Percentiles rank a stretch among this genome's conserved stretches.
phyloP scores from a whole-genome alignment of 1,139 yeast species.

The Candida gigantensis region DNA sequence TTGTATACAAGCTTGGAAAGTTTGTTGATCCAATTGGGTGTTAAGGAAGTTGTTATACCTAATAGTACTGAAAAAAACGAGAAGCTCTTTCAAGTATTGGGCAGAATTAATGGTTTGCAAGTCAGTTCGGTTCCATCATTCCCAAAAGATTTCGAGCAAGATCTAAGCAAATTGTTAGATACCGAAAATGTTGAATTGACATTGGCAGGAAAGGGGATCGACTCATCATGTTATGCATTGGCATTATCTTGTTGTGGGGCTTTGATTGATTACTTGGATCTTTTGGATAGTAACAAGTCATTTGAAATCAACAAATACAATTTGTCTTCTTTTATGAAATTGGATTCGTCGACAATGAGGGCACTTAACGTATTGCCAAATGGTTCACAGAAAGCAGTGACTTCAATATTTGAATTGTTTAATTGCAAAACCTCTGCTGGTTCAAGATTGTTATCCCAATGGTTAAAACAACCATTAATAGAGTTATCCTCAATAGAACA shows the following conservation, averaged over 20 bases:
- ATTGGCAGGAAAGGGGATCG: slow-evolving; percentile 61
- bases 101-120: slow-evolving; percentile 71
- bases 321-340: slow-evolving; percentile 75
- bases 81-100: slow-evolving; percentile 62
- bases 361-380: slow-evolving; percentile 84
- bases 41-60: slow-evolving; percentile 77
- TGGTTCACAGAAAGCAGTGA: slow-evolving; percentile 42
- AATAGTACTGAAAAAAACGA: slow-evolving; percentile 41
- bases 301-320: slow-evolving; percentile 66
- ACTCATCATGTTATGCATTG: slow-evolving; percentile 31
- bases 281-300: slow-evolving; percentile 54
- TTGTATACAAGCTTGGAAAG: slow-evolving; percentile 84
- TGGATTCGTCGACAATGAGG: slow-evolving; percentile 85
- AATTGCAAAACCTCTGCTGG: slow-evolving; percentile 89
- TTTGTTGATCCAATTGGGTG: slow-evolving; percentile 81
- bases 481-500: slow-evolving; percentile 56
- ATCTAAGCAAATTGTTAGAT: slow-evolving; percentile 63
- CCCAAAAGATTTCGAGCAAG: slow-evolving; percentile 70
- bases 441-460: slow-evolving; percentile 78
- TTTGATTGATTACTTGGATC: slow-evolving; percentile 60
- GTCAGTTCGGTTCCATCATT: slow-evolving; percentile 64
- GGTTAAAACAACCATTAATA: slow-evolving; percentile 95
- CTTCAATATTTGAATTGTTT: slow-evolving; percentile 75
- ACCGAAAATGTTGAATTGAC: slow-evolving; percentile 48
- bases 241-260: slow-evolving; percentile 60